Evolutionary conservation across 495 filamentous ascomycete genomes (phyloP).

Genomic region (Pyronema omphalodes): DNA sequence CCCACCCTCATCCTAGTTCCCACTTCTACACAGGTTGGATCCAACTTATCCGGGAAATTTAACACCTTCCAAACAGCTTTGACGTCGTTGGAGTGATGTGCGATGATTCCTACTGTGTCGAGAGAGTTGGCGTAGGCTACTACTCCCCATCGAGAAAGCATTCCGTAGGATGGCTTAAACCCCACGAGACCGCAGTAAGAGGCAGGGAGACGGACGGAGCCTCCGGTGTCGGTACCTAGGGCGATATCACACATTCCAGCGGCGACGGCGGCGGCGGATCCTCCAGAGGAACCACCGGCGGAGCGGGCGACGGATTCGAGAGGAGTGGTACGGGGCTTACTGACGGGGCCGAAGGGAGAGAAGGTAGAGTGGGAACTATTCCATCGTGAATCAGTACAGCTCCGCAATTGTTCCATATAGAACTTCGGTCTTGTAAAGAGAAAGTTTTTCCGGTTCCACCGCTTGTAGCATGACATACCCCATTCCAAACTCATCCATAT

Average conservation of each 20-base stretch:
- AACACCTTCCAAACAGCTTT: neutral
- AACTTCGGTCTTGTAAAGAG: no score
- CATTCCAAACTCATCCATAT: constrained; percentile 98
- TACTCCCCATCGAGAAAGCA: constrained; percentile 73
- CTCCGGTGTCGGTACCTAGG: constrained; percentile 87
- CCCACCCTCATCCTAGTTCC: constrained; percentile 29
- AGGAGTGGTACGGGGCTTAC: constrained; percentile 24
- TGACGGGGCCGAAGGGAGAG: constrained; percentile 53
- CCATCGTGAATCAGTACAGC: neutral
- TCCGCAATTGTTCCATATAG: neutral
- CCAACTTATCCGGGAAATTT: constrained; percentile 44
- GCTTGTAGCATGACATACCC: constrained; percentile 29
- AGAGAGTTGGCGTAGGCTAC: constrained; percentile 89
- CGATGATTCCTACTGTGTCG: constrained; percentile 79
- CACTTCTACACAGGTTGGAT: constrained; percentile 54
- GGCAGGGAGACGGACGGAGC: constrained; percentile 78
- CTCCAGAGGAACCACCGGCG: constrained; percentile 82
- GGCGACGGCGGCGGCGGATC: constrained; percentile 74
- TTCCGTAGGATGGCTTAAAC: constrained; percentile 83
- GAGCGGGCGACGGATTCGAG: constrained; percentile 31
- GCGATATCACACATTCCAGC: constrained; percentile 52
- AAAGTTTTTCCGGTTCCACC: neutral
- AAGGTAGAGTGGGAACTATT: constrained; percentile 50
- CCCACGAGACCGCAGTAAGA: constrained; percentile 76
- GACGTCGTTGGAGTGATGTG: neutral